Conservation (phyloP, 805 yeast species). For the Yamadazyma scolyti region DNA sequence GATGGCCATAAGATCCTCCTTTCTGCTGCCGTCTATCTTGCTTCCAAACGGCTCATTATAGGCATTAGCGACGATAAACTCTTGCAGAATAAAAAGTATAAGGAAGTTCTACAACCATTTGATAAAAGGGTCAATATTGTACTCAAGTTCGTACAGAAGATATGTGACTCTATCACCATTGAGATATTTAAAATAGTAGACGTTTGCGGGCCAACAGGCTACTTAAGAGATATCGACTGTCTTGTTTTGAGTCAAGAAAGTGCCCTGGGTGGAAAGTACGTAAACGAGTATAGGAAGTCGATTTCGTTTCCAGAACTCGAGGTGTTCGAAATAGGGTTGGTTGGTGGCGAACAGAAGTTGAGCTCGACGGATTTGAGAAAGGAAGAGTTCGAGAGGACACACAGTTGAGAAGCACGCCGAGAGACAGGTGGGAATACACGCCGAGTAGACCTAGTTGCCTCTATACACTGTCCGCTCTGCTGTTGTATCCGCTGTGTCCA, state of each 20-base stretch:
- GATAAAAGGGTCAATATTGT: conserved; percentile 48
- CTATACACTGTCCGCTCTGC: too few relatives aligned
- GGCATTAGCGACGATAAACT: conserved; percentile 82
- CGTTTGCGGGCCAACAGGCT: conserved; percentile 92
- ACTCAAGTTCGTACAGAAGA: conserved; percentile 40
- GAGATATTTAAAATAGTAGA: conserved; percentile 69
- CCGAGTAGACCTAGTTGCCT: too few relatives aligned
- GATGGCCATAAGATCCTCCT: conserved; percentile 90
- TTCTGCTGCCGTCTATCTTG: conserved; percentile 64
- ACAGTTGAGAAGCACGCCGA: too few relatives aligned
- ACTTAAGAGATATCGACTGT: conserved; percentile 67
- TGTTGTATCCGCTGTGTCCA: too few relatives aligned
- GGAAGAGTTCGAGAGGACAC: conserved; percentile 2
- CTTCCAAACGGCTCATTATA: conserved; percentile 55
- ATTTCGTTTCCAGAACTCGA: conserved; percentile 51
- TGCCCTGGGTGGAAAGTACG: conserved; percentile 62
- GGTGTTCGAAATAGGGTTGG: conserved; percentile 39
- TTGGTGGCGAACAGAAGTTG: conserved; percentile 69
- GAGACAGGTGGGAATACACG: too few relatives aligned
- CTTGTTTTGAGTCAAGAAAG: conserved; percentile 83
- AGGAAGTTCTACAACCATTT: conserved; percentile 60
- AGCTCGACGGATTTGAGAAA: conserved; percentile 78
- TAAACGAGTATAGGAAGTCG: conserved; percentile 62
- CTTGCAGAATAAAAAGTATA: conserved; percentile 69
- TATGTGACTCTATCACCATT: conserved; percentile 42